A percentile compares a stretch with the other conserved stretches of the same genome.
phyloP scores from a whole-genome alignment of 805 yeast genomes.

The Candida nonsorbophila region DNA sequence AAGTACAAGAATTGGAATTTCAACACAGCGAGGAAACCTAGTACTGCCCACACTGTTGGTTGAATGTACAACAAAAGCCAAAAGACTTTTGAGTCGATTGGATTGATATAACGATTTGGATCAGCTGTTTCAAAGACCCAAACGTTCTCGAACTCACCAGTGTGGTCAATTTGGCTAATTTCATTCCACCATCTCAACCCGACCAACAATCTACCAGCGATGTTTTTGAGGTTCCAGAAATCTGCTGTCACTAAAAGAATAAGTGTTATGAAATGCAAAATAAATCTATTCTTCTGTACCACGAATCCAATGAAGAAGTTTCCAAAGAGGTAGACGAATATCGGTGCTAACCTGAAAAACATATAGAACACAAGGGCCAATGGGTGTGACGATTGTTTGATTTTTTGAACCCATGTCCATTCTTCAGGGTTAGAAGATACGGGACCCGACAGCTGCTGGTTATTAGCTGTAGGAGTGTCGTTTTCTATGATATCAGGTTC shows the following conservation, averaged over 20 bases:
- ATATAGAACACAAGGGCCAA: constrained; percentile 66
- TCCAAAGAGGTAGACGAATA: constrained; percentile 67
- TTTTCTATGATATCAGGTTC: constrained; percentile 19
- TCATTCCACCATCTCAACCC: constrained; percentile 99
- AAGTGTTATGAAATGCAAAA: constrained; percentile 72
- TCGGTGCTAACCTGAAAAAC: constrained; percentile 56
- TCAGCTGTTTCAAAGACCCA: constrained; percentile 91
- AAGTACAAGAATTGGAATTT: constrained; percentile 70
- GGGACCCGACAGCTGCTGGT: constrained; percentile 1
- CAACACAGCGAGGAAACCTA: constrained; percentile 73
- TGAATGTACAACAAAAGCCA: constrained; percentile 76
- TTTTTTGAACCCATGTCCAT: constrained; percentile 22
- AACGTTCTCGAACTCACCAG: constrained; percentile 54
- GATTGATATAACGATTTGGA: constrained; percentile 68
- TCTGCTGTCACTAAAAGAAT: constrained; percentile 79
- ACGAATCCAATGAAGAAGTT: constrained; percentile 50
- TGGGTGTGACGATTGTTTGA: constrained; percentile 76
- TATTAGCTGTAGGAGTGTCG: constrained; percentile 1
- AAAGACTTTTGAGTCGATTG: constrained; percentile 84
- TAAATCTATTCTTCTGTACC: constrained; percentile 44
- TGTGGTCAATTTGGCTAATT: constrained; percentile 33
- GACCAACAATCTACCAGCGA: constrained; percentile 82
- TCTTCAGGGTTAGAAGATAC: constrained; percentile 9
- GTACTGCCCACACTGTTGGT: constrained; percentile 69
- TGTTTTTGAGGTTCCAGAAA: constrained; percentile 90